phyloP scores from a whole-genome alignment of 495 filamentous ascomycete species.

The Jackrogersella minutella region DNA sequence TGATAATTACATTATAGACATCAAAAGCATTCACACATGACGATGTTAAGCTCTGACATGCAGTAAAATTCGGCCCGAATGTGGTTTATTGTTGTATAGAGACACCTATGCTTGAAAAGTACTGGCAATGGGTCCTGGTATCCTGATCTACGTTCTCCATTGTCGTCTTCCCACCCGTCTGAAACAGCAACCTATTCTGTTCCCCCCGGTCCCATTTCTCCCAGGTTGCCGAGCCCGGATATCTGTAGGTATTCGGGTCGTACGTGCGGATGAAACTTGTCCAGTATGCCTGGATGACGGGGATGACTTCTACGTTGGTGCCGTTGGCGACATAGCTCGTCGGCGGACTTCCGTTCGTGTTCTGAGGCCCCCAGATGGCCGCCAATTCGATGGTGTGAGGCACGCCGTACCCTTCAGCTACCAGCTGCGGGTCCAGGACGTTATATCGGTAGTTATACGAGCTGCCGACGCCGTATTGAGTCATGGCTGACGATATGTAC shows the following conservation, averaged over 20 bases:
- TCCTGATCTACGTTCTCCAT: slow-evolving; percentile 64
- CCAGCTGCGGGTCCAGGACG: slow-evolving; percentile 61
- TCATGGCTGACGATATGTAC: slow-evolving; percentile 59
- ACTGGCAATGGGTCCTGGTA: slow-evolving; percentile 60
- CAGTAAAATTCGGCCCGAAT: not conserved
- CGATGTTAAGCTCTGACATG: too few species aligned
- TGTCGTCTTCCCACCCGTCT: slow-evolving; percentile 59
- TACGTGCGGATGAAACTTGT: slow-evolving; percentile 70
- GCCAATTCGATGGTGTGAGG: slow-evolving; percentile 68
- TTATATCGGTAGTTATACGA: slow-evolving; percentile 74
- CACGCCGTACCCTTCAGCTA: slow-evolving; percentile 63
- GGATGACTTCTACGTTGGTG: slow-evolving; percentile 60
- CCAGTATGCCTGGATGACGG: slow-evolving; percentile 72
- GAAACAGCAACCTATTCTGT: slow-evolving; percentile 60
- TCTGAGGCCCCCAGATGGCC: slow-evolving; percentile 64
- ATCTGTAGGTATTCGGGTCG: slow-evolving; percentile 67
- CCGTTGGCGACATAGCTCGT: slow-evolving; percentile 60
- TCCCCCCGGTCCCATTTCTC: slow-evolving; percentile 41
- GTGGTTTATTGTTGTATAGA: slow-evolving; percentile 57
- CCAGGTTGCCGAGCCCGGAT: slow-evolving; percentile 45
- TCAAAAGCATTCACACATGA: too few species aligned
- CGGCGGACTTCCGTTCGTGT: slow-evolving; percentile 48
- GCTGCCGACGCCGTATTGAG: slow-evolving; percentile 43
- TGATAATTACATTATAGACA: not conserved
- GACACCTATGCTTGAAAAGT: slow-evolving; percentile 61